A percentile compares a stretch with the other conserved stretches of the same genome.
phyloP scores from a whole-genome alignment of 1,139 yeast species.

The Geotrichum candidum region DNA sequence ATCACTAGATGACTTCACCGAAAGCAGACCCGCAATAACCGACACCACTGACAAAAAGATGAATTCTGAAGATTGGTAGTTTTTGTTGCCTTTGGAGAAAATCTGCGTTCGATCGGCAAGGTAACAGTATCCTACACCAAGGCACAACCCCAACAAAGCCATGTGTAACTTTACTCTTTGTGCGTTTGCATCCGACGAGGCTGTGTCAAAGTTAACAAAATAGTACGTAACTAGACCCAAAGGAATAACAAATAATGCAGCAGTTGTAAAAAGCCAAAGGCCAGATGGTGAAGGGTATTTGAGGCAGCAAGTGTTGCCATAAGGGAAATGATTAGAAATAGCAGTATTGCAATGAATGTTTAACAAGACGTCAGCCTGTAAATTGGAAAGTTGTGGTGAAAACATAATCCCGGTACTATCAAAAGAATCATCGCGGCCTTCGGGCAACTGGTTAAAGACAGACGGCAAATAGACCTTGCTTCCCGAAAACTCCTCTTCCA shows the following conservation, averaged over 20 bases:
- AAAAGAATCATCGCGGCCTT: constrained; percentile 16
- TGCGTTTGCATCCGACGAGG: constrained; percentile 5
- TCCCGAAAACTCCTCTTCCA: constrained; percentile 13
- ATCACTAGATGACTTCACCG: constrained; percentile 16
- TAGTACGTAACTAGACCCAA: constrained; percentile 1
- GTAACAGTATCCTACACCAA: constrained; percentile 22
- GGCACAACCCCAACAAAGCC: constrained; percentile 20
- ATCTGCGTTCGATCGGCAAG: constrained; percentile 23
- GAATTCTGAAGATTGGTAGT: constrained; percentile 20
- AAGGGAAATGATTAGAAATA: constrained; percentile 22
- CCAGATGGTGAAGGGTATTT: constrained; percentile 21
- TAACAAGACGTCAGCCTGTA: constrained; percentile 22
- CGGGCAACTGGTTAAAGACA: constrained; percentile 20
- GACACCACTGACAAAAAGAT: constrained; percentile 16
- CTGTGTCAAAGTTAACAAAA: not conserved
- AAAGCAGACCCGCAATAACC: constrained; percentile 15
- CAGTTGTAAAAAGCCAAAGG: constrained; percentile 12
- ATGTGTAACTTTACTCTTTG: constrained; percentile 15
- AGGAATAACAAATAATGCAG: constrained; percentile 7
- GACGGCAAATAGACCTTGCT: constrained; percentile 20
- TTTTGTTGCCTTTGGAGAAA: constrained; percentile 24
- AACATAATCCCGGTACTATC: constrained; percentile 21
- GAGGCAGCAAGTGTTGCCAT: constrained; percentile 25
- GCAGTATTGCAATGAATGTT: constrained; percentile 25
- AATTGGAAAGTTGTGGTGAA: constrained; percentile 17